phyloP scores from a whole-genome alignment of 805 yeast species.

The Hanseniaspora jakobsenii region DNA sequence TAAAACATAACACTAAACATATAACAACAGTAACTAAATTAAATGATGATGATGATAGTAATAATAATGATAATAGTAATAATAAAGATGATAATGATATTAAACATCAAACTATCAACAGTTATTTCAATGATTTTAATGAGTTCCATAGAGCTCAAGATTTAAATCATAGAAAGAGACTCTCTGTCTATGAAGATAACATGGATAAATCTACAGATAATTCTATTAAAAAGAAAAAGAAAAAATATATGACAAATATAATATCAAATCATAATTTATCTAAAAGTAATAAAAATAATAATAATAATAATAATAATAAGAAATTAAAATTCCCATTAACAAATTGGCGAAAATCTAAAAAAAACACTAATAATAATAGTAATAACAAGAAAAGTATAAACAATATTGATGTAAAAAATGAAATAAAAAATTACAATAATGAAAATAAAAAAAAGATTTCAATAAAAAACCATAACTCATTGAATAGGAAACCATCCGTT shows the following conservation, averaged over 20 bases:
- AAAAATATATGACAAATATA: no score
- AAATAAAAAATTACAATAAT: neutral
- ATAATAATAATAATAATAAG: neutral
- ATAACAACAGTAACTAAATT: conserved; percentile 15
- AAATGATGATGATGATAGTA: neutral
- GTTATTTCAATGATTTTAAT: conserved; percentile 15
- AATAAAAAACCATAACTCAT: conserved; percentile 1
- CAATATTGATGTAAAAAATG: no score
- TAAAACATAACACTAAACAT: conserved; percentile 8
- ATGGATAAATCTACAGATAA: no score
- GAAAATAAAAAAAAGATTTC: neutral
- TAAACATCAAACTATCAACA: conserved; percentile 1
- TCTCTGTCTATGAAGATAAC: conserved; percentile 8
- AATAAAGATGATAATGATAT: neutral
- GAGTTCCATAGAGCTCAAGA: conserved; percentile 18
- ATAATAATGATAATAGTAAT: neutral
- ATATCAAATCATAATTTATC: no score
- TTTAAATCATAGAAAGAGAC: conserved; percentile 17
- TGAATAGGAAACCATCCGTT: conserved; percentile 9
- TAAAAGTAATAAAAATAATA: neutral
- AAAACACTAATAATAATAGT: neutral
- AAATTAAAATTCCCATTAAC: no score
- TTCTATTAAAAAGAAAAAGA: neutral
- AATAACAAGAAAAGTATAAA: neutral
- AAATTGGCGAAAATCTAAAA: no score